A percentile compares a stretch with the other conserved stretches of the same genome.
Evolutionary conservation across 805 yeast genomes (phyloP).

Genomic region (Yamadazyma takamatsuzukensis): DNA sequence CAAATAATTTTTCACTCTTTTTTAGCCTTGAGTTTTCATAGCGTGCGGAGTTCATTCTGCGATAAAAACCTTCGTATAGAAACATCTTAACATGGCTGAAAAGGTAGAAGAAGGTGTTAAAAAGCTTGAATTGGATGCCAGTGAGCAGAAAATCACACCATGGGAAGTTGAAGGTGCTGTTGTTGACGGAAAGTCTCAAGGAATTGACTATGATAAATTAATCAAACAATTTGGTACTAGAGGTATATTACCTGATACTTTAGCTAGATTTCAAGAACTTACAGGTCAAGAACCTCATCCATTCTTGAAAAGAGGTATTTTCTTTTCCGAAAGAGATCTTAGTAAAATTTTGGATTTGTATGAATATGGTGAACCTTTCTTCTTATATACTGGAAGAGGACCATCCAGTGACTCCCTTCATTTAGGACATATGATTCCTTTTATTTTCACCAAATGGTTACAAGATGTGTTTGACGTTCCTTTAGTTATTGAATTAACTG

Average conservation of each 20-base stretch:
- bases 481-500: slow-evolving; percentile 88
- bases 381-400: slow-evolving; percentile 95
- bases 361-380: slow-evolving; percentile 93
- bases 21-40: background rate
- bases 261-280: slow-evolving; percentile 68
- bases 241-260: slow-evolving; percentile 62
- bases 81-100: slow-evolving; percentile 3
- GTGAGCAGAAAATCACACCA: slow-evolving; percentile 64
- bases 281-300: slow-evolving; percentile 94
- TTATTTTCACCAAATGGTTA: slow-evolving; percentile 93
- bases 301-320: slow-evolving; percentile 83
- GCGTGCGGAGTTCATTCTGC: background rate
- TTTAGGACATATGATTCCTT: slow-evolving; percentile 95
- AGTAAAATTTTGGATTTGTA: slow-evolving; percentile 75
- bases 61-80: no score
- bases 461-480: slow-evolving; percentile 98
- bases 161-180: slow-evolving; percentile 99
- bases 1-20: background rate
- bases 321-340: slow-evolving; percentile 88
- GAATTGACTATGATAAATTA: slow-evolving; percentile 87
- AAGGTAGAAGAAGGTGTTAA: slow-evolving; percentile 8
- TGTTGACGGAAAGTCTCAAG: slow-evolving; percentile 88
- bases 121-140: slow-evolving; percentile 9
- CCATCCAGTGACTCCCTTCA: slow-evolving; percentile 95
- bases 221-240: slow-evolving; percentile 85